These are phyloP conservation scores for Populus deltoides DNA, from an alignment of 345 rosid species.

Conservation along the genomic window DNA sequence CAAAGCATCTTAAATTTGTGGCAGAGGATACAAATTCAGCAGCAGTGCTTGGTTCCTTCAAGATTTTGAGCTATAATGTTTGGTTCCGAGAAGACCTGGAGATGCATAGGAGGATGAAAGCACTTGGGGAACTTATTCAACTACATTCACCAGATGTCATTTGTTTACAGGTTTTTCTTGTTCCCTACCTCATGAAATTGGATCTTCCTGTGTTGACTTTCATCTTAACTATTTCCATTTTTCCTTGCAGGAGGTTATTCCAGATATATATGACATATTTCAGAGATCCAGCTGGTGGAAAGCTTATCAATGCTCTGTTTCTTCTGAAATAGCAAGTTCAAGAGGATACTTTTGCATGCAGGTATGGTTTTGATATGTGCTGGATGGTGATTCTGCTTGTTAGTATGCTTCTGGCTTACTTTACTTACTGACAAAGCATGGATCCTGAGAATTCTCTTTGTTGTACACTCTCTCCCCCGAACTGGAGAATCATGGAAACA, in stretches of 20 bases:
- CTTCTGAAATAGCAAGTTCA: slow-evolving; percentile 36
- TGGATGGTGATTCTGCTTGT: background rate
- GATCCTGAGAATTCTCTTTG: too few species aligned
- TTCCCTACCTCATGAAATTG: background rate
- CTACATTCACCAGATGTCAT: slow-evolving; percentile 83
- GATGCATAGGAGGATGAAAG: slow-evolving; percentile 70
- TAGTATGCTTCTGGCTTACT: too few species aligned
- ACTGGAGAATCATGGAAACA: too few species aligned
- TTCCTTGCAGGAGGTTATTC: slow-evolving; percentile 73
- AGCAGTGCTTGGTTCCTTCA: slow-evolving; percentile 36
- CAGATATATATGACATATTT: slow-evolving; percentile 59
- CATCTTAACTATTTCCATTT: background rate
- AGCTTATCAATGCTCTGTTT: slow-evolving; percentile 65
- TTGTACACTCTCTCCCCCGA: too few species aligned
- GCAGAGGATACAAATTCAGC: slow-evolving; percentile 40
- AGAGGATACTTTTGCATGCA: slow-evolving; percentile 78
- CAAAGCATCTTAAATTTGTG: slow-evolving; percentile 8
- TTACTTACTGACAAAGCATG: too few species aligned
- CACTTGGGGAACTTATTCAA: slow-evolving; percentile 69
- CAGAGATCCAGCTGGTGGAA: slow-evolving; percentile 82
- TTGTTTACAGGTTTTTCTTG: slow-evolving; percentile 77
- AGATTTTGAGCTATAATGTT: slow-evolving; percentile 89
- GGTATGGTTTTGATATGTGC: slow-evolving; percentile 38
- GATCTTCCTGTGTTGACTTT: background rate
- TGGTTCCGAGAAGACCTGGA: slow-evolving; percentile 97